phyloP scores from a whole-genome alignment of 192 early-diverging fungal genomes.

The Cetraspora pellucida region DNA sequence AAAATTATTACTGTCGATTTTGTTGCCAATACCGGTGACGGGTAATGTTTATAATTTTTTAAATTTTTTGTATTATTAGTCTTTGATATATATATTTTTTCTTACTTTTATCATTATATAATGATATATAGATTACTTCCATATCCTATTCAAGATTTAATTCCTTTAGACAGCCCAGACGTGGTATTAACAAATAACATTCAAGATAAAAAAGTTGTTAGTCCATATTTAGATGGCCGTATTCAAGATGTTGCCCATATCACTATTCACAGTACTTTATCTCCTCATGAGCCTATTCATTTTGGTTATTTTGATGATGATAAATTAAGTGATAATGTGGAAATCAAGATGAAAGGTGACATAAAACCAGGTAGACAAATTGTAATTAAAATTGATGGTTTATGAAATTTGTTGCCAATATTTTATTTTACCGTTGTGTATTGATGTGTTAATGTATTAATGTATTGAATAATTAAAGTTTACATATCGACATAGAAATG shows the following conservation, averaged over 20 bases:
- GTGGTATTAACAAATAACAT: conserved; percentile 47
- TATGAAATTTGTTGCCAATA: too few relatives aligned
- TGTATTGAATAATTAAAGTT: too few relatives aligned
- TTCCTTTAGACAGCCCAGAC: conserved; percentile 36
- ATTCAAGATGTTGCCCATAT: conserved; percentile 35
- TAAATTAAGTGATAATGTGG: too few relatives aligned
- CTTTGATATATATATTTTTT: neutral
- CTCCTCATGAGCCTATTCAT: neutral
- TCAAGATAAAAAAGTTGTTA: conserved; percentile 26
- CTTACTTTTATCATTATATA: neutral
- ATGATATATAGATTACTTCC: conserved; percentile 9
- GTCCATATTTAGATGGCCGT: conserved; percentile 41
- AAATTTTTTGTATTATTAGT: neutral
- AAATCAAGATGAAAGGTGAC: too few relatives aligned
- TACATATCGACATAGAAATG: too few relatives aligned
- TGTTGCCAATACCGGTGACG: conserved; percentile 61
- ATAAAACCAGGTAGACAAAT: too few relatives aligned
- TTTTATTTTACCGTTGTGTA: too few relatives aligned
- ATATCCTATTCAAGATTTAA: conserved; percentile 13
- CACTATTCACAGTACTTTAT: neutral
- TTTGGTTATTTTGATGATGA: neutral
- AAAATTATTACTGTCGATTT: conserved; percentile 58
- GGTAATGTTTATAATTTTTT: neutral
- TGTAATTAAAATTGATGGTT: too few relatives aligned
- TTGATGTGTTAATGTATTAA: too few relatives aligned